Conservation (phyloP, 805 yeast species). For the Saturnispora bothae region DNA sequence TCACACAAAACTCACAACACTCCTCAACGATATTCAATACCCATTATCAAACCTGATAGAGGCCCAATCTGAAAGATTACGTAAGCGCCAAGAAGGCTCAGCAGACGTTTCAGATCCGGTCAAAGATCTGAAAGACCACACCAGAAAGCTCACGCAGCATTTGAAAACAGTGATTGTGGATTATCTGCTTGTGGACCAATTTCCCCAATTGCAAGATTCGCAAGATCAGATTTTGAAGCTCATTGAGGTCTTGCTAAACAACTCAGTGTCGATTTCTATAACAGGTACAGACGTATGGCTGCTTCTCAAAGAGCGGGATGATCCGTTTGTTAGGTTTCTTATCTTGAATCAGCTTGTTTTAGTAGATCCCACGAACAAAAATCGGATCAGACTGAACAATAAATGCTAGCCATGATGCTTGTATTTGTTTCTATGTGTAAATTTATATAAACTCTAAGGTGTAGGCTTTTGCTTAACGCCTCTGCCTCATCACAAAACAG, state of each 20-base stretch:
- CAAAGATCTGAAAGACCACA: constrained; percentile 13
- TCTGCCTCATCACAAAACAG: too few relatives aligned
- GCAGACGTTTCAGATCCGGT: too few relatives aligned
- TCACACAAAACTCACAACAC: not conserved
- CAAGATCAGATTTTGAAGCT: constrained; percentile 19
- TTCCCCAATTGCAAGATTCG: constrained; percentile 15
- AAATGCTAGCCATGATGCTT: too few relatives aligned
- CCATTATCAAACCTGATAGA: not conserved
- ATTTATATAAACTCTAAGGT: too few relatives aligned
- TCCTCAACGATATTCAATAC: not conserved
- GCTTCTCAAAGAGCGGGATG: constrained; percentile 15
- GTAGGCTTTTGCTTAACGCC: too few relatives aligned
- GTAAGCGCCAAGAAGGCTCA: too few relatives aligned
- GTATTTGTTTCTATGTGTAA: too few relatives aligned
- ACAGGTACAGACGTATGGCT: constrained; percentile 4
- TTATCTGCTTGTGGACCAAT: constrained; percentile 21
- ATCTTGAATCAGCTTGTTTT: constrained; percentile 21
- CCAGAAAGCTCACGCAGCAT: constrained; percentile 17
- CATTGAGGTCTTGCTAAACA: constrained; percentile 24
- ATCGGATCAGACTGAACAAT: constrained; percentile 22
- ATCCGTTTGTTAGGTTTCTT: constrained; percentile 25
- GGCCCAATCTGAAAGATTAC: not conserved
- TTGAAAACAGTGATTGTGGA: constrained; percentile 21
- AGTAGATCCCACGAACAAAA: constrained; percentile 20
- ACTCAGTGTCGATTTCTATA: constrained; percentile 12